phyloP scores from a whole-genome alignment of 306 rosid species.

The Spatholobus suberectus region DNA sequence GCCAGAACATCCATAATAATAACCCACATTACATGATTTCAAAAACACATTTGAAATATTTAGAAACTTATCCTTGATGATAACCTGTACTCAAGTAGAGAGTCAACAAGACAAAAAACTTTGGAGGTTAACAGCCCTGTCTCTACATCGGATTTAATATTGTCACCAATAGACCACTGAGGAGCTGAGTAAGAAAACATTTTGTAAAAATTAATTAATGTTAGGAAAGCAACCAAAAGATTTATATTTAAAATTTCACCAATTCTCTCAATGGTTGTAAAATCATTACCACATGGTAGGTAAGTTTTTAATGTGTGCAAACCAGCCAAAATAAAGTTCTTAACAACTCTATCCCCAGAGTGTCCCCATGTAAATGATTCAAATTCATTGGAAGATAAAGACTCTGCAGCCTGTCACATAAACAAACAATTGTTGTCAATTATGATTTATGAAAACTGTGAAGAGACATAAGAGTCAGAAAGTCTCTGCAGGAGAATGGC shows the following conservation, averaged over 20 bases:
- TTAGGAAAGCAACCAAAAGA: conserved; percentile 14
- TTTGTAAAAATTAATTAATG: neutral
- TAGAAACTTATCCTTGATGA: conserved; percentile 5
- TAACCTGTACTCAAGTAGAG: conserved; percentile 85
- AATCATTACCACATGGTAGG: conserved; percentile 60
- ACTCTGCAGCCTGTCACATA: conserved; percentile 73
- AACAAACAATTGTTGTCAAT: conserved; percentile 28
- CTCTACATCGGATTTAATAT: conserved; percentile 43
- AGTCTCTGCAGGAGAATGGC: neutral
- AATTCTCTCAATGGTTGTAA: conserved; percentile 25
- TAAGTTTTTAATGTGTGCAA: conserved; percentile 34
- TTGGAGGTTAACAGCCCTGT: conserved; percentile 65
- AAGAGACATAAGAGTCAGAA: conserved; percentile 35
- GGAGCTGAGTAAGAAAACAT: conserved; percentile 56
- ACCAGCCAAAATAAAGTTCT: conserved; percentile 54
- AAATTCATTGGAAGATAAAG: conserved; percentile 45
- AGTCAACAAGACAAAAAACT: conserved; percentile 72
- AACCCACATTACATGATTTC: conserved; percentile 2
- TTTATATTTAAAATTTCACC: neutral
- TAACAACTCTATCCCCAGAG: conserved; percentile 59
- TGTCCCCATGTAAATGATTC: conserved; percentile 56
- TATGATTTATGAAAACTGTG: conserved; percentile 17
- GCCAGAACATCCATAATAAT: conserved; percentile 12
- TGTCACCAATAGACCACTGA: conserved; percentile 56
- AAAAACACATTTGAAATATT: conserved; percentile 19